phyloP scores from a whole-genome alignment of 75 land plant genomes.

The Sequoiadendron giganteum region DNA sequence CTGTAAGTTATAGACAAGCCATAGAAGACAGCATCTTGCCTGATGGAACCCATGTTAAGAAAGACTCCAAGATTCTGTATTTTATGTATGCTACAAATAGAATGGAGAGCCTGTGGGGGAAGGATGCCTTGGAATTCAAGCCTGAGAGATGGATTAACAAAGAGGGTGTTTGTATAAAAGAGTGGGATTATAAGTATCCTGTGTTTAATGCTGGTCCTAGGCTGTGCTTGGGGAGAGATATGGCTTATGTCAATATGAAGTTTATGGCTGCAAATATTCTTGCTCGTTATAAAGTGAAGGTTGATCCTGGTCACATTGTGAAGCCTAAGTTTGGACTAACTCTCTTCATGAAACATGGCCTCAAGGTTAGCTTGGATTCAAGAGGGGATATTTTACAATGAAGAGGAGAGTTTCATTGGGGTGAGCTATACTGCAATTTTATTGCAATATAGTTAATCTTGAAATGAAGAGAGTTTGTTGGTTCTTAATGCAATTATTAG shows the following conservation, averaged over 20 bases:
- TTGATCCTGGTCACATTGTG: not conserved
- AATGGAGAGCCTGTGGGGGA: constrained; percentile 16
- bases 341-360: constrained; percentile 3
- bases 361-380: not conserved
- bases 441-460: too few relatives aligned
- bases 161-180: constrained; percentile 22
- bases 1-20: constrained; percentile 4
- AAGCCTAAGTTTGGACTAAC: not conserved
- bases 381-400: not conserved
- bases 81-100: constrained; percentile 4
- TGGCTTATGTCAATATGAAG: constrained; percentile 31
- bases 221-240: constrained; percentile 30
- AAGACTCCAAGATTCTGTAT: not conserved
- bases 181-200: constrained; percentile 11
- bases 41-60: constrained; percentile 9
- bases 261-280: not conserved
- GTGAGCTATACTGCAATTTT: too few relatives aligned
- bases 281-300: not conserved
- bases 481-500: too few relatives aligned
- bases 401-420: too few relatives aligned
- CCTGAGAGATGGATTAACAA: constrained; percentile 27
- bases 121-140: constrained; percentile 22
- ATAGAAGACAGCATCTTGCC: not conserved
- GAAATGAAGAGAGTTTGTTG: too few relatives aligned
- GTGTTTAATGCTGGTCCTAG: constrained; percentile 27